Percentiles rank a stretch among this genome's conserved stretches.
phyloP scores from a whole-genome alignment of 305 asterid species.

The Fraxinus dipetala region DNA sequence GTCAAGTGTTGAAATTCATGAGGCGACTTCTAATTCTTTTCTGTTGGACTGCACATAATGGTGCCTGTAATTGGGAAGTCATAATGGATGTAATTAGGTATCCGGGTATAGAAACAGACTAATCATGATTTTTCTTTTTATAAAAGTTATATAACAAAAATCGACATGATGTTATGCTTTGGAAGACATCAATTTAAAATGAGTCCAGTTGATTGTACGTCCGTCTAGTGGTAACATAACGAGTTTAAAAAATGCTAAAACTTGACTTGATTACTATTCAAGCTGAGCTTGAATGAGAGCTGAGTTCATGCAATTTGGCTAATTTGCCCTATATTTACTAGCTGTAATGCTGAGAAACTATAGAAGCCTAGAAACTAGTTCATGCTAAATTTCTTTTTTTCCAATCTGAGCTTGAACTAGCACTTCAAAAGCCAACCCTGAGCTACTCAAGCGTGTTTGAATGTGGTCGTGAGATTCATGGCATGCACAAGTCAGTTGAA shows the following conservation, averaged over 20 bases:
- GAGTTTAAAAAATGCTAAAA: background rate
- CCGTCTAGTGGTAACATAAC: background rate
- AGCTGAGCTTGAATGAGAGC: background rate
- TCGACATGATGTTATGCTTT: background rate
- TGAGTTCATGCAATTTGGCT: background rate
- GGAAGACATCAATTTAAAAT: background rate
- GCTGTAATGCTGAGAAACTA: background rate
- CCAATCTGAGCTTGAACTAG: background rate
- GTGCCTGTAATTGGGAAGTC: background rate
- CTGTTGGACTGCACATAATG: background rate
- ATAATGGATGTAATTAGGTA: background rate
- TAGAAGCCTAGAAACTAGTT: background rate
- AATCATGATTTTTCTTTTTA: background rate
- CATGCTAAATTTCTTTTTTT: background rate
- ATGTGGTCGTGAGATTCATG: background rate
- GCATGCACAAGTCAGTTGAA: constrained; percentile 11
- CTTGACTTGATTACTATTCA: background rate
- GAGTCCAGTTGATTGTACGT: background rate
- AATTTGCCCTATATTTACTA: background rate
- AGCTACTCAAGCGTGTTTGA: background rate
- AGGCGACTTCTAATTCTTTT: background rate
- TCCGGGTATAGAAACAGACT: background rate
- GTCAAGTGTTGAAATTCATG: background rate
- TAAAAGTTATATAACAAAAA: background rate
- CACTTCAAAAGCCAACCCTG: background rate